Conservation (phyloP, 345 rosid genomes). For the Gynandropsis gynandra region DNA sequence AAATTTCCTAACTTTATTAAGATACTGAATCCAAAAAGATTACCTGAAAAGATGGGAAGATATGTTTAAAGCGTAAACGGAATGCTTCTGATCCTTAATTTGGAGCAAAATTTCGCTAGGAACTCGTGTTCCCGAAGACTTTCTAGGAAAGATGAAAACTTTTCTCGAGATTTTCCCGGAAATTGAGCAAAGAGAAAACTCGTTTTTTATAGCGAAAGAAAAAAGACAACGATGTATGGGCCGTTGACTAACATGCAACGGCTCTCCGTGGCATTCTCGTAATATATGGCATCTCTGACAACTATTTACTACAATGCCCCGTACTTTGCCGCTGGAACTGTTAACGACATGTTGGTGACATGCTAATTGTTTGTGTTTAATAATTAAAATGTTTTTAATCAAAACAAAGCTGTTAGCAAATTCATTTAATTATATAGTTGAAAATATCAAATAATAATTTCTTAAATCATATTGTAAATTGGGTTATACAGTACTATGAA, state of each 20-base stretch:
- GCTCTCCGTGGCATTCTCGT: not conserved
- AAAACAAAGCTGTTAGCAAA: too few species aligned
- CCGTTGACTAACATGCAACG: slow-evolving; percentile 19
- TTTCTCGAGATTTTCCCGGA: slow-evolving; percentile 26
- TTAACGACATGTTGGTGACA: slow-evolving; percentile 19
- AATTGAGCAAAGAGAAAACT: slow-evolving; percentile 17
- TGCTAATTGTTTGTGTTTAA: not conserved
- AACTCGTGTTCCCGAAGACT: slow-evolving; percentile 10
- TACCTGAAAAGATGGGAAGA: slow-evolving; percentile 20
- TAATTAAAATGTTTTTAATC: not conserved
- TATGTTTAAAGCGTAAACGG: not conserved
- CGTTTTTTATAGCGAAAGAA: slow-evolving; percentile 22
- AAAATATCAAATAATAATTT: too few species aligned
- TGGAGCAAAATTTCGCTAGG: slow-evolving; percentile 10
- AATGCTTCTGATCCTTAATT: slow-evolving; percentile 9
- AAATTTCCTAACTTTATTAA: not conserved
- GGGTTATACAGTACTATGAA: too few species aligned
- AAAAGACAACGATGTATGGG: slow-evolving; percentile 18
- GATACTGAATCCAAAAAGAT: slow-evolving; percentile 7
- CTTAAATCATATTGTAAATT: too few species aligned
- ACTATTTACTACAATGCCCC: not conserved
- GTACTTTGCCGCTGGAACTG: slow-evolving; percentile 9
- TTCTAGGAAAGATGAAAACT: slow-evolving; percentile 20
- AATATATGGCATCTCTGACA: not conserved
- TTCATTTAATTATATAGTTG: too few species aligned